These are phyloP conservation scores for Fusarium sacchari DNA, from an alignment of 2,329 filamentous ascomycete species.

Conservation along the genomic window DNA sequence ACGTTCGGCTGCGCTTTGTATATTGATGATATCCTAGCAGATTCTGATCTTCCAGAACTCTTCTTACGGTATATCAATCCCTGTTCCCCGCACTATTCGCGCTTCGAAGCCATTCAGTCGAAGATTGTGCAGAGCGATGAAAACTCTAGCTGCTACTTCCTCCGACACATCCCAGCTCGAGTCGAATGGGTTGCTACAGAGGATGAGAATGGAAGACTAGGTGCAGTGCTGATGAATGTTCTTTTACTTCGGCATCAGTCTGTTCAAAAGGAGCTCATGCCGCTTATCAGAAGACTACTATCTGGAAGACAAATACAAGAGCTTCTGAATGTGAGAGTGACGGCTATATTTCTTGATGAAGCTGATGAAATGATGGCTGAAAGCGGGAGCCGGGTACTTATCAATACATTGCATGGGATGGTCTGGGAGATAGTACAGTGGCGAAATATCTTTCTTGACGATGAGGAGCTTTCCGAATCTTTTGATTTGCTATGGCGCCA, in stretches of 20 bases:
- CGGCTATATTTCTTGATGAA: neutral
- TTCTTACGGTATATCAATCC: neutral
- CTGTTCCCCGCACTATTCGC: neutral
- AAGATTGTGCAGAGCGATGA: neutral
- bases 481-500: neutral
- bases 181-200: neutral
- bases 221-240: neutral
- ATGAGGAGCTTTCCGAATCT: neutral
- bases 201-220: neutral
- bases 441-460: neutral
- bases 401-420: neutral
- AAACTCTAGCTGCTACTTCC: accelerated
- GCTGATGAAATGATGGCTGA: accelerated
- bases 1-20: neutral
- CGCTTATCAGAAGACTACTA: neutral
- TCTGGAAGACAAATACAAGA: neutral
- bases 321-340: neutral
- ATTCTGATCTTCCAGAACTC: neutral
- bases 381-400: accelerated
- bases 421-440: neutral
- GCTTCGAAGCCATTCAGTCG: neutral
- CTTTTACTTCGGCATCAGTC: neutral
- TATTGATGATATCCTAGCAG: neutral
- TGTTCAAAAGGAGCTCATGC: neutral
- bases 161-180: neutral